phyloP scores from a whole-genome alignment of 305 asterid species.

The Petunia hybrid region DNA sequence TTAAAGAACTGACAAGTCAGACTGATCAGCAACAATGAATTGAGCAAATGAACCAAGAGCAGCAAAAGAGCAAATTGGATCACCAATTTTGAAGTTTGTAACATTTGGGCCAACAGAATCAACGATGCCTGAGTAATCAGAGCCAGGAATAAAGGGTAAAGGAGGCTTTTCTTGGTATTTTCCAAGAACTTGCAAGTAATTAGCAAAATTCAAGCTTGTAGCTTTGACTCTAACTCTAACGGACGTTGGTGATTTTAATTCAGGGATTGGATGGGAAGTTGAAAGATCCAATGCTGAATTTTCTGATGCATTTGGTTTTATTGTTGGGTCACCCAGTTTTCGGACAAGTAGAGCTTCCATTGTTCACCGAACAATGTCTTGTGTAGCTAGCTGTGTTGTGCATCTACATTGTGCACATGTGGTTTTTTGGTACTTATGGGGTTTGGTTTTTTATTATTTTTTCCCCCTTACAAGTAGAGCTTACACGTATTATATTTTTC shows the following conservation, averaged over 20 bases:
- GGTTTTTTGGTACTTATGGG: background rate
- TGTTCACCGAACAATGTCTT: background rate
- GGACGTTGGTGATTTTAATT: slow-evolving; percentile 62
- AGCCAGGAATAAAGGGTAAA: slow-evolving; percentile 87
- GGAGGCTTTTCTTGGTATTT: slow-evolving; percentile 89
- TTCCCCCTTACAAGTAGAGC: too few relatives aligned
- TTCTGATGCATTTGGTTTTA: slow-evolving; percentile 49
- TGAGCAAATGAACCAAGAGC: slow-evolving; percentile 88
- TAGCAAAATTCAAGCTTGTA: slow-evolving; percentile 89
- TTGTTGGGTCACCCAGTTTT: slow-evolving; percentile 82
- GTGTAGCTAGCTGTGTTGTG: background rate
- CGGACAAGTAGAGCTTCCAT: slow-evolving; percentile 90
- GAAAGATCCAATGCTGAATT: slow-evolving; percentile 59
- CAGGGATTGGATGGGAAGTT: slow-evolving; percentile 63
- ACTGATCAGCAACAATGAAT: slow-evolving; percentile 77
- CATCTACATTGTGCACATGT: background rate
- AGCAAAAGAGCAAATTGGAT: slow-evolving; percentile 75
- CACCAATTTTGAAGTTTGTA: slow-evolving; percentile 82
- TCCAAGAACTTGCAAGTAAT: slow-evolving; percentile 83
- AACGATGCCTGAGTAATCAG: slow-evolving; percentile 93
- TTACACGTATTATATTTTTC: too few relatives aligned
- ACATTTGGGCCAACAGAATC: slow-evolving; percentile 72
- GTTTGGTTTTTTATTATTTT: background rate
- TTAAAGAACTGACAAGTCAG: slow-evolving; percentile 60
- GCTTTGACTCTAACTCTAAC: slow-evolving; percentile 75